Base-by-base conservation (phyloP, 2,329 filamentous ascomycete species). In the Alternaria alternata region DNA sequence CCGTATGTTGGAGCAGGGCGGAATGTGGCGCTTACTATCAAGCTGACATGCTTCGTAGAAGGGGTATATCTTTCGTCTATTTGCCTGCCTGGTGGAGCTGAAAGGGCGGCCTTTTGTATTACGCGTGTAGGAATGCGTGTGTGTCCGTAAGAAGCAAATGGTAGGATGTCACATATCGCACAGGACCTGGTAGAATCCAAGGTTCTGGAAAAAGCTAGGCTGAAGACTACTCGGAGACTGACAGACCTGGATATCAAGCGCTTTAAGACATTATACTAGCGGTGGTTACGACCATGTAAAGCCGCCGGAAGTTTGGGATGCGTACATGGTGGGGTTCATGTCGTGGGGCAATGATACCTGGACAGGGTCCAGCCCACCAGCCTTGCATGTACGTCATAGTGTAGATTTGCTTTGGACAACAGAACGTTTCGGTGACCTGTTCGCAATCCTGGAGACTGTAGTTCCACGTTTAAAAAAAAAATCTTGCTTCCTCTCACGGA, bases 361-460 rank as follows among this genome's bases (percentile, higher is more conserved):
- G 18, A 46, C 48, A 60, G 48, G 54, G 57, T 7, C 26, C 46
- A 36, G 5, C 57, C 41, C 41, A 47, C 24, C 20, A 53, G 60
- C 51, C 47, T 55, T 42, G 49, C 34, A 41, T n/a, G 32, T 56
- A 60, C 57, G 57, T 60, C 57, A 60, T 60, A 51, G n/a, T 41
- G n/a, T 49, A 55, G 43, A 54, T 55, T 51, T 38, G 22, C 41
- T 59, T 42, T 42, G 20, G 12, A 24, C 54, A 24, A 41, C 34
- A 20, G 20, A 39, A 41, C 12, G 18, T 11, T 7, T 12, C 12
- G 39, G 39, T 42, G 20, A 14, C 20, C 41, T 32, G 3, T n/a
- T 34, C 3, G 30, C 20, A 16, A n/a, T 20, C 18, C 6, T 6
- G 18, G 11, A 14, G 3, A 14, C 11, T 34, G 5, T n/a, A n/a